Evolutionary conservation across 2,329 filamentous ascomycete species (phyloP).

Genomic region (Colletotrichum horii): DNA sequence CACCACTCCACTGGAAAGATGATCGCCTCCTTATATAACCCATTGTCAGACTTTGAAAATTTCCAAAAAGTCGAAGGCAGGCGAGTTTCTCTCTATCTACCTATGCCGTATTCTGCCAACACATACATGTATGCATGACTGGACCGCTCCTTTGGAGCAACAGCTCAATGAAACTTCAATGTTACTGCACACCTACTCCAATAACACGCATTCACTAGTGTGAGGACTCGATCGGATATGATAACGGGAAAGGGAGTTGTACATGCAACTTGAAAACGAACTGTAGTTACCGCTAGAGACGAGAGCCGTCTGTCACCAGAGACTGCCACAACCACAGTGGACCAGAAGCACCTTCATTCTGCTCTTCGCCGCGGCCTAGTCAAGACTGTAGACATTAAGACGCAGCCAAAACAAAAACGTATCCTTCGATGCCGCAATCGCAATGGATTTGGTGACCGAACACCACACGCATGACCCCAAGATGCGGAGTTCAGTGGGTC

Average conservation of each 20-base stretch:
- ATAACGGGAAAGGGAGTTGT: background rate
- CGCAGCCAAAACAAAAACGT: background rate
- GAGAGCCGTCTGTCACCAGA: background rate
- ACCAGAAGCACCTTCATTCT: background rate
- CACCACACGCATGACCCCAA: background rate
- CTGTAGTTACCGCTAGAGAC: background rate
- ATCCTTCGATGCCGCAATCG: background rate
- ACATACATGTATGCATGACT: background rate
- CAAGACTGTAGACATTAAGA: background rate
- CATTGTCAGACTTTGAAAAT: background rate
- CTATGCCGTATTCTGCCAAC: background rate
- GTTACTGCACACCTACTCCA: background rate
- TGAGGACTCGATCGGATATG: background rate
- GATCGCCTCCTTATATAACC: too few species aligned
- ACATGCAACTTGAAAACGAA: background rate
- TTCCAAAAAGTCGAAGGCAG: background rate
- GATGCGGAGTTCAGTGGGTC: constrained; percentile 9
- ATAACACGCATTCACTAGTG: background rate
- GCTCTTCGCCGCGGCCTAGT: background rate
- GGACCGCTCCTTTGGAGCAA: too few species aligned
- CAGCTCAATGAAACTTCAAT: background rate
- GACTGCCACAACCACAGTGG: background rate
- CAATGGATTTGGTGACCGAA: background rate
- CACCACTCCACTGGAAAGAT: too few species aligned
- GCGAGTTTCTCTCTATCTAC: background rate